These are phyloP conservation scores for Chaetomium globosum DNA, from an alignment of 2,329 filamentous ascomycete species.

Conservation along the genomic window DNA sequence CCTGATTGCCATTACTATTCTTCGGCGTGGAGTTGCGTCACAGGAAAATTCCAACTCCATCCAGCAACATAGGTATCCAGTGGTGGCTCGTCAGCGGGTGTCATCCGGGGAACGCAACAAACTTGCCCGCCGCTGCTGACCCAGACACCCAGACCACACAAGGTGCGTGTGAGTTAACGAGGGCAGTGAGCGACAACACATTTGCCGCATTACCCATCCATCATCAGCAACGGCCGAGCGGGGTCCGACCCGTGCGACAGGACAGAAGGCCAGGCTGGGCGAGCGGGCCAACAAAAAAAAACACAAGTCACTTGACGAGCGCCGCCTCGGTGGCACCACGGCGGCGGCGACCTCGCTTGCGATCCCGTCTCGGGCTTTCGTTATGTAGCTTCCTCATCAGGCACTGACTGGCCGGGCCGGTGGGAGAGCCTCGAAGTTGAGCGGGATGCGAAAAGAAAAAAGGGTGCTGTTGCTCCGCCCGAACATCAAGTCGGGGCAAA, in stretches of 20 bases:
- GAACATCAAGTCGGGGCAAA: constrained; percentile 9
- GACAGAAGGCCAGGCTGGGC: background rate
- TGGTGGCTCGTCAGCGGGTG: background rate
- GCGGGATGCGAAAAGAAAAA: background rate
- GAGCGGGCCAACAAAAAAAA: constrained; percentile 7
- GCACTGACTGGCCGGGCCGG: constrained; percentile 19
- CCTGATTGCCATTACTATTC: constrained; percentile 3
- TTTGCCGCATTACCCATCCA: constrained; percentile 4
- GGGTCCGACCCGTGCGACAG: constrained; percentile 12
- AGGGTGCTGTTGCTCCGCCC: background rate
- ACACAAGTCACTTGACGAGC: constrained; percentile 24
- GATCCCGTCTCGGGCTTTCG: constrained; percentile 7
- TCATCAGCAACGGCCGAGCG: constrained; percentile 12
- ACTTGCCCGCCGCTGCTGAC: constrained; percentile 4
- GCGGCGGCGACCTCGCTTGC: constrained; percentile 2
- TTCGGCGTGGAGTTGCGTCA: background rate
- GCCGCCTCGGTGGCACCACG: constrained; percentile 22
- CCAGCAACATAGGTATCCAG: background rate
- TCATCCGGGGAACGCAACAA: background rate
- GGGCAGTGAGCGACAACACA: background rate
- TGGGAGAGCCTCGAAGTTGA: background rate
- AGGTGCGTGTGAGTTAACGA: background rate
- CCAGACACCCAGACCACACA: background rate
- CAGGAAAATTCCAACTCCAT: background rate
- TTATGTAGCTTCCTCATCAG: constrained; percentile 31